A percentile compares a stretch with the other conserved stretches of the same genome.
Evolutionary conservation across 257 asterid genomes (phyloP).

Genomic region (Nicotiana benthamiana): DNA sequence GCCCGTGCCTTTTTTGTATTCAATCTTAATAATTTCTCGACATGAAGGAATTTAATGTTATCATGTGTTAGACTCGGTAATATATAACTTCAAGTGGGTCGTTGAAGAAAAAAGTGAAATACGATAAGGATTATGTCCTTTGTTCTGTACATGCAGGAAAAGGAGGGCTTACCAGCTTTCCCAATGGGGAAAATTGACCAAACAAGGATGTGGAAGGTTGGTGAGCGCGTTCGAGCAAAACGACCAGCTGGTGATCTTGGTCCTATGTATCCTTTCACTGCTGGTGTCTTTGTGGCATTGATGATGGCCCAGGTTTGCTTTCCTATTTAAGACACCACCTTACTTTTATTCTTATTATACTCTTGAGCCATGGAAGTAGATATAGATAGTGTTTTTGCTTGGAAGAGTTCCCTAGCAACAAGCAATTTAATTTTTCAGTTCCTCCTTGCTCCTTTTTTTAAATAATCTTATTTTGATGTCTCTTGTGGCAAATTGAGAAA

Average conservation of each 20-base stretch:
- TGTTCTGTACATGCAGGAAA: conserved; percentile 38
- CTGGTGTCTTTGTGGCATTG: conserved; percentile 86
- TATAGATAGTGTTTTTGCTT: not conserved
- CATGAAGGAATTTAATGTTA: not conserved
- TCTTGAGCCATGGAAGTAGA: not conserved
- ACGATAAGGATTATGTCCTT: not conserved
- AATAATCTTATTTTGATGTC: not conserved
- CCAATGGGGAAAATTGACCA: conserved; percentile 96
- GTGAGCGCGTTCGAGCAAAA: conserved; percentile 65
- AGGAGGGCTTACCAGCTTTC: conserved; percentile 85
- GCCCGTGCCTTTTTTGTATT: not conserved
- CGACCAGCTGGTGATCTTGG: conserved; percentile 85
- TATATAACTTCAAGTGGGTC: not conserved
- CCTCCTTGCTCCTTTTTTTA: not conserved
- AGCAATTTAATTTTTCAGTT: not conserved
- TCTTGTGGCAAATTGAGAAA: not conserved
- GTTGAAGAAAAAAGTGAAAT: not conserved
- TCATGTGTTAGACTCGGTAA: not conserved
- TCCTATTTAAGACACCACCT: not conserved
- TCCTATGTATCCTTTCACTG: conserved; percentile 82
- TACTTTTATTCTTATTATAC: not conserved
- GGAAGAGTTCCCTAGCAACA: not conserved
- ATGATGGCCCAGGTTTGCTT: conserved; percentile 83
- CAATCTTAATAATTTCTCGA: not conserved
- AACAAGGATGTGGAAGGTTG: conserved; percentile 91